These are phyloP conservation scores for Saccharum officinarum DNA, from an alignment of 176 grass and related monocot genomes.

Conservation along the genomic window DNA sequence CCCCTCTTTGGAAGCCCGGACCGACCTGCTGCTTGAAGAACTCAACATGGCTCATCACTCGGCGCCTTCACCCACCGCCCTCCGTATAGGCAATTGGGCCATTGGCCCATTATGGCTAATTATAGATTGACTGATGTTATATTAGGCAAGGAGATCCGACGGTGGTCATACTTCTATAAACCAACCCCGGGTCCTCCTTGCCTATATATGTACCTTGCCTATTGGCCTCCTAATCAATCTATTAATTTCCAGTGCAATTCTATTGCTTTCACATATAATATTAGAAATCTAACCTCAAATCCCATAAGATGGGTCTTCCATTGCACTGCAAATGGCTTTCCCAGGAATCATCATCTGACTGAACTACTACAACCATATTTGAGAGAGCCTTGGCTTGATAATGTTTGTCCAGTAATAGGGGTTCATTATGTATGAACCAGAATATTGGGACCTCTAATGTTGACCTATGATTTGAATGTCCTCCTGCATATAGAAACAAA, in stretches of 20 bases:
- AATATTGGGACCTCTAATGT: slow-evolving; percentile 94
- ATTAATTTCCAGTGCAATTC: not conserved
- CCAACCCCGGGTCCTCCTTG: not conserved
- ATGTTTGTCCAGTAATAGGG: slow-evolving; percentile 87
- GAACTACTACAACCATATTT: slow-evolving; percentile 94
- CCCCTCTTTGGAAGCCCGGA: too few relatives aligned
- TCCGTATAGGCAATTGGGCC: too few relatives aligned
- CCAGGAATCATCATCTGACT: slow-evolving; percentile 85
- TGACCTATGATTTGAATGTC: slow-evolving; percentile 74
- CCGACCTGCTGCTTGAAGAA: not conserved
- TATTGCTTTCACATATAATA: not conserved
- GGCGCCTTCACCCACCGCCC: too few relatives aligned
- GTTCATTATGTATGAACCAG: slow-evolving; percentile 92
- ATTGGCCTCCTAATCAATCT: not conserved
- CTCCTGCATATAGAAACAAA: slow-evolving; percentile 51
- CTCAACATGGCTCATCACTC: not conserved
- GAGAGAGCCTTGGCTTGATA: slow-evolving; percentile 91
- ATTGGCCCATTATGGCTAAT: not conserved
- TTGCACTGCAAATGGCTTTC: slow-evolving; percentile 98
- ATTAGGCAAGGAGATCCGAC: not conserved
- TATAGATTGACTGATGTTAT: not conserved
- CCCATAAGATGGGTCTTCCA: slow-evolving; percentile 77
- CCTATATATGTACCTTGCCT: not conserved
- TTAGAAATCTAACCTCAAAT: slow-evolving; percentile 63
- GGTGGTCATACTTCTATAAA: not conserved